A percentile compares a stretch with the other conserved stretches of the same genome.
phyloP scores from a whole-genome alignment of 257 asterid species.

The Solanum gracilifrons region DNA sequence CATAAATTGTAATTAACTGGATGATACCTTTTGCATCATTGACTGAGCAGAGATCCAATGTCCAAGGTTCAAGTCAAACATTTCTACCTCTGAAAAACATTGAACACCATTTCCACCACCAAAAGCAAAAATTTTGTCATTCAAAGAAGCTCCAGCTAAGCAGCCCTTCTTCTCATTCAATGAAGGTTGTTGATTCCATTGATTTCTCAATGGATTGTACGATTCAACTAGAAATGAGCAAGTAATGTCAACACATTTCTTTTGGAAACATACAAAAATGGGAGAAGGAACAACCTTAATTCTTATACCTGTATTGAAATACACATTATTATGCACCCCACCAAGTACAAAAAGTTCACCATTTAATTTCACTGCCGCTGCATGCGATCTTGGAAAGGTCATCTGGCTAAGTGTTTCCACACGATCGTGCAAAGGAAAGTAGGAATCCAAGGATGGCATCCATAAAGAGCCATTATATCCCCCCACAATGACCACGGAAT shows the following conservation, averaged over 20 bases:
- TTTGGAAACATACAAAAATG: neutral
- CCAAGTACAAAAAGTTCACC: constrained; percentile 51
- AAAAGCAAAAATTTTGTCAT: constrained; percentile 35
- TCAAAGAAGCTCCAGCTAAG: constrained; percentile 36
- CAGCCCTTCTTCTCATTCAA: constrained; percentile 40
- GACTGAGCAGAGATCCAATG: constrained; percentile 44
- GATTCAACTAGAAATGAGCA: constrained; percentile 50
- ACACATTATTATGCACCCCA: constrained; percentile 27
- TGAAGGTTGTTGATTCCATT: constrained; percentile 43
- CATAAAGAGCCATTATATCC: constrained; percentile 54
- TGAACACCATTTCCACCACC: constrained; percentile 64
- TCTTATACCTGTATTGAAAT: constrained; percentile 52
- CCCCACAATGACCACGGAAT: constrained; percentile 39
- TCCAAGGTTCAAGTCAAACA: constrained; percentile 36
- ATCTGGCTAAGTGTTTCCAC: constrained; percentile 26
- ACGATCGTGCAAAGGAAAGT: constrained; percentile 28
- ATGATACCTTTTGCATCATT: constrained; percentile 55
- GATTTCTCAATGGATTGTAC: constrained; percentile 33
- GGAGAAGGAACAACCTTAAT: neutral
- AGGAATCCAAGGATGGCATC: constrained; percentile 28
- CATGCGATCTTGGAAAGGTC: constrained; percentile 30
- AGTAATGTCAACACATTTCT: neutral
- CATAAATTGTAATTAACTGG: neutral
- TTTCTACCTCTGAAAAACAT: constrained; percentile 57
- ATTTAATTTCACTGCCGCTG: constrained; percentile 38